A percentile compares a stretch with the other conserved stretches of the same genome.
phyloP scores from a whole-genome alignment of 192 early-diverging fungal species.

The Mortierella alpina region DNA sequence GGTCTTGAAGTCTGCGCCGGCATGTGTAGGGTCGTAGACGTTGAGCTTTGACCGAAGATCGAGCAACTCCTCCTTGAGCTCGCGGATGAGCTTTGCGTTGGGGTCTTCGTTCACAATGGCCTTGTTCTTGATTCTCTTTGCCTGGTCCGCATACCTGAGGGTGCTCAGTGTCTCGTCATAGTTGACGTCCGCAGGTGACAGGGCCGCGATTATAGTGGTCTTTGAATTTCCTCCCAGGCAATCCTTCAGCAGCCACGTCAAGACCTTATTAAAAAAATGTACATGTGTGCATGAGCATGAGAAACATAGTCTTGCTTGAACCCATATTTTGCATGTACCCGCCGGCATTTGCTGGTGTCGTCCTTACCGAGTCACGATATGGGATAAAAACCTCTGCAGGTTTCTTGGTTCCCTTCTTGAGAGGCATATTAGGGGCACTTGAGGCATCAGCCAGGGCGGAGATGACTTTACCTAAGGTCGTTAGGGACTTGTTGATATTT shows the following conservation, averaged over 20 bases:
- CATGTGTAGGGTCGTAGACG: slow-evolving; percentile 53
- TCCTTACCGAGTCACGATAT: slow-evolving; percentile 88
- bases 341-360: neutral
- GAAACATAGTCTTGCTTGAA: neutral
- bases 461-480: slow-evolving; percentile 94
- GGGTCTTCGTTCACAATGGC: slow-evolving; percentile 94
- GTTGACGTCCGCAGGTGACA: slow-evolving; percentile 77
- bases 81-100: slow-evolving; percentile 78
- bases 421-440: slow-evolving; percentile 16
- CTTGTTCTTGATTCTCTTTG: slow-evolving; percentile 91
- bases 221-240: slow-evolving; percentile 87
- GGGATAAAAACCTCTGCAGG: slow-evolving; percentile 77
- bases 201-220: slow-evolving; percentile 83
- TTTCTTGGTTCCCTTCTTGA: slow-evolving; percentile 53
- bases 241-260: slow-evolving; percentile 88
- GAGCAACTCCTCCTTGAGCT: slow-evolving; percentile 85
- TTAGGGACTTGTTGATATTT: slow-evolving; percentile 94
- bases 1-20: slow-evolving; percentile 34
- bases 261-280: slow-evolving; percentile 51
- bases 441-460: slow-evolving; percentile 84
- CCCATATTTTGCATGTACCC: neutral
- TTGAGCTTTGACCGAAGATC: slow-evolving; percentile 69
- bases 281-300: neutral
- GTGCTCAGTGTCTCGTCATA: slow-evolving; percentile 87
- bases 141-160: slow-evolving; percentile 90